Percentiles rank a stretch among this genome's conserved stretches.
phyloP scores from a whole-genome alignment of 108 stramenopile genomes.

The Mediolabrus comicus region DNA sequence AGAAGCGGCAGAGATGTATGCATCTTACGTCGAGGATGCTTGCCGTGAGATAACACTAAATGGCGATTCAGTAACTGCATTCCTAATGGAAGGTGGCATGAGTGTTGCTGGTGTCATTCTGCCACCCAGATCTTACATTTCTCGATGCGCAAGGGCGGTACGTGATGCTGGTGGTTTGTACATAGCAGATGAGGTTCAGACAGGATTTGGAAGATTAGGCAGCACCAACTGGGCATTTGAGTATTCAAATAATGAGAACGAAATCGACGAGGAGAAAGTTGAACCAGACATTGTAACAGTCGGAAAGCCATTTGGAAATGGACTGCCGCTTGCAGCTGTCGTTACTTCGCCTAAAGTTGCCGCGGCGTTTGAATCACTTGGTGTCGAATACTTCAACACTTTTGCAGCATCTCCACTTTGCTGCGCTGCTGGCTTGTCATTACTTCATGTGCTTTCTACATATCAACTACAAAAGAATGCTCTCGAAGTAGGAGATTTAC shows the following conservation, averaged over 20 bases:
- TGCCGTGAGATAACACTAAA: slow-evolving; percentile 46
- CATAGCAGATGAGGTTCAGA: slow-evolving; percentile 98
- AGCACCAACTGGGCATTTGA: slow-evolving; percentile 92
- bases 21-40: slow-evolving; percentile 63
- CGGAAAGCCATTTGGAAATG: slow-evolving; percentile 98
- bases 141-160: slow-evolving; percentile 65
- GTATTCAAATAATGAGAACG: slow-evolving; percentile 46
- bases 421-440: slow-evolving; percentile 85
- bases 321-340: slow-evolving; percentile 94
- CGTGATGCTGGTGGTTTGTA: slow-evolving; percentile 88
- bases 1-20: slow-evolving; percentile 61
- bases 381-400: slow-evolving; percentile 97
- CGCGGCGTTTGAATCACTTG: slow-evolving; percentile 76
- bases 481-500: slow-evolving; percentile 63
- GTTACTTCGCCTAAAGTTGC: slow-evolving; percentile 74
- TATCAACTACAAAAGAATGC: slow-evolving; percentile 86
- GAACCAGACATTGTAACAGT: slow-evolving; percentile 96
- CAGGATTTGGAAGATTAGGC: slow-evolving; percentile 93
- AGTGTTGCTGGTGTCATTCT: slow-evolving; percentile 89
- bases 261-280: slow-evolving; percentile 40
- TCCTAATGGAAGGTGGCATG: slow-evolving; percentile 91
- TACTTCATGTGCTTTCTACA: slow-evolving; percentile 76
- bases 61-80: slow-evolving; percentile 70
- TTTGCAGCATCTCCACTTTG: slow-evolving; percentile 94
- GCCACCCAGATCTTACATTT: slow-evolving; percentile 80